A percentile compares a stretch with the other conserved stretches of the same genome.
Conservation (phyloP, 352 stramenopile genomes). For the Phytophthora agathidicida region DNA sequence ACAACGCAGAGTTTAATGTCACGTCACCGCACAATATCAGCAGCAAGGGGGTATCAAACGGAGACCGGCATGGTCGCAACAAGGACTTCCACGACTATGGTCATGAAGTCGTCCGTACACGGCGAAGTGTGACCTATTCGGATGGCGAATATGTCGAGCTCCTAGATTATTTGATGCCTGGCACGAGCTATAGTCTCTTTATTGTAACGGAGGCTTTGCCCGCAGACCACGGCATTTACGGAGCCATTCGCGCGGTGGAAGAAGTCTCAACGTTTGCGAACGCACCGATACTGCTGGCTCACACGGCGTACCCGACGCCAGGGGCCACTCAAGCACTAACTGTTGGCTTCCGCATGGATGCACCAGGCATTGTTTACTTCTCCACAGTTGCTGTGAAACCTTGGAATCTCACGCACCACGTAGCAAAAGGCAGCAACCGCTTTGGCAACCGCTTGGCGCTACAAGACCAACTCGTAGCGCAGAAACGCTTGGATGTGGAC, state of each 20-base stretch:
- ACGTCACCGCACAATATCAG: constrained; percentile 83
- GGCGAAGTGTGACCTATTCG: constrained; percentile 42
- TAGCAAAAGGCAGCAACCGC: constrained; percentile 48
- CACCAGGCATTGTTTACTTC: constrained; percentile 61
- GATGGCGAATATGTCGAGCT: constrained; percentile 50
- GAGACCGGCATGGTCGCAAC: constrained; percentile 15
- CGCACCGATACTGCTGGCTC: constrained; percentile 66
- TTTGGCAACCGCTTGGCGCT: constrained; percentile 76
- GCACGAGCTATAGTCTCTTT: constrained; percentile 69
- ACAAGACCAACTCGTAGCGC: constrained; percentile 54
- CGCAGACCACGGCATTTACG: constrained; percentile 68
- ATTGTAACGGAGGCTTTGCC: constrained; percentile 56
- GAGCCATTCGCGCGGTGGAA: constrained; percentile 44
- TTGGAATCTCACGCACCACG: constrained; percentile 42
- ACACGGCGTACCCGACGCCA: constrained; percentile 67
- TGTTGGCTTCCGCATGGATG: constrained; percentile 69
- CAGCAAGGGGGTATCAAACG: constrained; percentile 38
- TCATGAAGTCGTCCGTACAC: constrained; percentile 59
- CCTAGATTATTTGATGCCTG: constrained; percentile 64
- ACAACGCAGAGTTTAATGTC: constrained; percentile 70
- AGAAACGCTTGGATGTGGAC: constrained; percentile 45
- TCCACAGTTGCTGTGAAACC: constrained; percentile 50
- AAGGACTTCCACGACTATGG: constrained; percentile 64
- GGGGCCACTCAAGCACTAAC: constrained; percentile 52
- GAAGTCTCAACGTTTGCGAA: constrained; percentile 66